Evolutionary conservation across 2,329 filamentous ascomycete genomes (phyloP).

Genomic region (Camptophora hylomeconis): DNA sequence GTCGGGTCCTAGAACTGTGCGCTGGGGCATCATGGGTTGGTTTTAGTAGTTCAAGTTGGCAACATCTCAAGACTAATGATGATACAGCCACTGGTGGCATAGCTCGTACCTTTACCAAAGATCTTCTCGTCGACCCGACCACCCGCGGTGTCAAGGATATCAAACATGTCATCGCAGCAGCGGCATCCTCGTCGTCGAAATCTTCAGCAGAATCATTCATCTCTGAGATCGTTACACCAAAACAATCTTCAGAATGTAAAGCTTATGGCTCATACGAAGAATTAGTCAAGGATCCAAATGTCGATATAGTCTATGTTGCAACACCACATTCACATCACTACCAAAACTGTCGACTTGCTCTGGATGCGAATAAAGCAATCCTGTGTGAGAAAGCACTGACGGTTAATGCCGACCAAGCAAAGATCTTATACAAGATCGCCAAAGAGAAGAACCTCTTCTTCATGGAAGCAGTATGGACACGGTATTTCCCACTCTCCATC

Average conservation of each 20-base stretch:
- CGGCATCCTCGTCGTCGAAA: constrained; percentile 63
- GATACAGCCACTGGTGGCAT: constrained; percentile 31
- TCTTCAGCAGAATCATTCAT: constrained; percentile 61
- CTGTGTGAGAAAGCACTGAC: constrained; percentile 87
- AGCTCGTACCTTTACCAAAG: constrained; percentile 52
- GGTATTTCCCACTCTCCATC: constrained; percentile 74
- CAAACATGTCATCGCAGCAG: constrained; percentile 64
- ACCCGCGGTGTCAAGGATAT: constrained; percentile 59
- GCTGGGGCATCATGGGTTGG: constrained; percentile 16
- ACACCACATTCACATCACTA: constrained; percentile 90
- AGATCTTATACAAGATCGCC: constrained; percentile 58
- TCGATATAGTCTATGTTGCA: constrained; percentile 80
- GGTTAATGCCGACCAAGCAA: constrained; percentile 65
- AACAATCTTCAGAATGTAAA: constrained; percentile 40
- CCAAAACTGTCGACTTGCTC: constrained; percentile 74
- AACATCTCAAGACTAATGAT: not conserved
- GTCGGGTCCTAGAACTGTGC: constrained; percentile 9
- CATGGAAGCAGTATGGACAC: constrained; percentile 84
- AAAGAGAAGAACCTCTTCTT: constrained; percentile 60
- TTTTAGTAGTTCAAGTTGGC: no score
- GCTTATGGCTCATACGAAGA: constrained; percentile 73
- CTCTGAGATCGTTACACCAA: constrained; percentile 53
- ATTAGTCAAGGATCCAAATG: constrained; percentile 61
- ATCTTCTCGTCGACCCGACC: constrained; percentile 62
- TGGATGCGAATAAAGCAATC: constrained; percentile 75